Evolutionary conservation across 2,329 filamentous ascomycete genomes (phyloP).

Genomic region (Verticillium klebahnii): DNA sequence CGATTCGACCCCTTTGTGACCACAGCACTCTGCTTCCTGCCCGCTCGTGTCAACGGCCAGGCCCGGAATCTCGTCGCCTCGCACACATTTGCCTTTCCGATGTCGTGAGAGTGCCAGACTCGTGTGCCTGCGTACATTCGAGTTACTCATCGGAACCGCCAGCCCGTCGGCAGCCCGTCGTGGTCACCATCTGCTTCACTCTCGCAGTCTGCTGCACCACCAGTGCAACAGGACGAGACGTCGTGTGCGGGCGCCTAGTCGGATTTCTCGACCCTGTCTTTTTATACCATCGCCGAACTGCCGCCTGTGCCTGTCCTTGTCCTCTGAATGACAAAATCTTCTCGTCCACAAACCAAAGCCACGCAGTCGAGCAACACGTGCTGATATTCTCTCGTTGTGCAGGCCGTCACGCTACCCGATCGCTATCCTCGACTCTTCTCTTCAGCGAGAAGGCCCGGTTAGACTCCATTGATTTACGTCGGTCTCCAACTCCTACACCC

Average conservation of each 20-base stretch:
- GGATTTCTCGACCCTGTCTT: background rate
- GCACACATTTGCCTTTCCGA: background rate
- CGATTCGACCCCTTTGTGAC: background rate
- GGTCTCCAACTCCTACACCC: background rate
- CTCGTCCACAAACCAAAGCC: background rate
- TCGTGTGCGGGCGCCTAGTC: background rate
- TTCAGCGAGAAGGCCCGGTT: background rate
- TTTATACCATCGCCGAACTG: background rate
- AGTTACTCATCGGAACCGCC: background rate
- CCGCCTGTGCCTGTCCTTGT: background rate
- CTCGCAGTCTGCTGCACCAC: background rate
- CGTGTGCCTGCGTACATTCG: slow-evolving; percentile 1
- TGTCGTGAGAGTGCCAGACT: background rate
- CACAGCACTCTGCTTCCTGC: background rate
- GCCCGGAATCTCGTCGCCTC: background rate
- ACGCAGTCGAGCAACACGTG: background rate
- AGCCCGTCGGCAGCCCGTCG: background rate
- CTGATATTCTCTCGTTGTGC: background rate
- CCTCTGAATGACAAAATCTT: background rate
- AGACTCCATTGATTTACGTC: background rate
- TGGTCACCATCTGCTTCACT: background rate
- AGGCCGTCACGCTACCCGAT: background rate
- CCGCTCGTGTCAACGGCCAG: background rate
- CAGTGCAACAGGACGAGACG: background rate
- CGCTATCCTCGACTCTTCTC: background rate